phyloP scores from a whole-genome alignment of 176 grass and related monocot species.

The Puya raimondii region DNA sequence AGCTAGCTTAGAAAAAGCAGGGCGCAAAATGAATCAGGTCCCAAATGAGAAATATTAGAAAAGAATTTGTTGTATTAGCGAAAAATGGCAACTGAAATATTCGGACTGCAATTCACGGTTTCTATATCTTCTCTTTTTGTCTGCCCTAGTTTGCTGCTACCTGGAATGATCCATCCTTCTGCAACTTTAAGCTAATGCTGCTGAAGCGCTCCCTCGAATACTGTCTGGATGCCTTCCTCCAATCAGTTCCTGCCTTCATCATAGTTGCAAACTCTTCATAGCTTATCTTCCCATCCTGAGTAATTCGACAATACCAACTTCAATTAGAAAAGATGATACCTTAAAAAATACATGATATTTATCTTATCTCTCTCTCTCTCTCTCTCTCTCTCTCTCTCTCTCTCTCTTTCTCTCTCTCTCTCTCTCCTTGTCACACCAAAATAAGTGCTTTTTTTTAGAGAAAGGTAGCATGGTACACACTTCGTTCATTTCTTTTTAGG shows the following conservation, averaged over 20 bases:
- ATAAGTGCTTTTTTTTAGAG: no score
- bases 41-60: not conserved
- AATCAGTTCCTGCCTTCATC: constrained; percentile 93
- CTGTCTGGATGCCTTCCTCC: constrained; percentile 88
- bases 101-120: not conserved
- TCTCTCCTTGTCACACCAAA: no score
- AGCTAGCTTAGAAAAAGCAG: not conserved
- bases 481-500: no score
- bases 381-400: no score
- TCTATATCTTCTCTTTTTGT: not conserved
- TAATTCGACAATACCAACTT: not conserved
- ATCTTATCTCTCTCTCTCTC: no score
- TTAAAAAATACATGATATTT: not conserved
- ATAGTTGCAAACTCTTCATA: constrained; percentile 56
- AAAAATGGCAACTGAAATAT: not conserved
- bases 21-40: not conserved
- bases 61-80: not conserved
- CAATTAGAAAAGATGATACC: not conserved
- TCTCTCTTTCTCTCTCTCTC: no score
- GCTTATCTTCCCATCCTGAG: constrained; percentile 82
- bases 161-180: constrained; percentile 43
- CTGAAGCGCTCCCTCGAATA: constrained; percentile 80
- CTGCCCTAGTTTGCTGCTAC: not conserved
- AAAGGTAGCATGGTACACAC: no score
- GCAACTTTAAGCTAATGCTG: constrained; percentile 61